These are phyloP conservation scores for Solanum acaule DNA, from an alignment of 257 asterid species.

Conservation along the genomic window DNA sequence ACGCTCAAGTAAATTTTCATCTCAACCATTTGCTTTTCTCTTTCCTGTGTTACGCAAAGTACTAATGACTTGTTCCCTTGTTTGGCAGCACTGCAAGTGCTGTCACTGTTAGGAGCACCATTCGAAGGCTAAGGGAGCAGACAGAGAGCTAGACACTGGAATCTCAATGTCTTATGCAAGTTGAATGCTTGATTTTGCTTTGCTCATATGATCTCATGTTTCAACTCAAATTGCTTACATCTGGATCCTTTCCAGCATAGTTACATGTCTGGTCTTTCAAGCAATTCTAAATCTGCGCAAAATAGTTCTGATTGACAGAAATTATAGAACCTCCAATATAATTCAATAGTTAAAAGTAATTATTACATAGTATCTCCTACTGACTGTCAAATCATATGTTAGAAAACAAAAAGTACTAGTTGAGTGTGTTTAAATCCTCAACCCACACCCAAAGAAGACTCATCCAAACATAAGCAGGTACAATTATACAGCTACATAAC, in stretches of 20 bases:
- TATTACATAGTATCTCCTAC: neutral
- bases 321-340: neutral
- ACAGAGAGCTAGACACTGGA: conserved; percentile 28
- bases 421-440: neutral
- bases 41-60: neutral
- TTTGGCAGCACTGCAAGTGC: conserved; percentile 55
- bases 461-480: neutral
- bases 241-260: neutral
- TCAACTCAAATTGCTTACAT: neutral
- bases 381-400: neutral
- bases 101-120: conserved; percentile 63
- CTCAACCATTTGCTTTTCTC: neutral
- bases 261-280: neutral
- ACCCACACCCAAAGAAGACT: neutral
- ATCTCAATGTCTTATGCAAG: neutral
- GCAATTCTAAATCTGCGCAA: neutral
- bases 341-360: neutral
- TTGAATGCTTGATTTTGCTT: neutral
- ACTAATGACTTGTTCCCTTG: neutral
- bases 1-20: conserved; percentile 33
- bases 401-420: neutral
- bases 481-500: neutral
- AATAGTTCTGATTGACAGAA: neutral
- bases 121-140: conserved; percentile 60
- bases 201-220: neutral